phyloP scores from a whole-genome alignment of 2,329 filamentous ascomycete genomes.

The Verticillium alfalfae region DNA sequence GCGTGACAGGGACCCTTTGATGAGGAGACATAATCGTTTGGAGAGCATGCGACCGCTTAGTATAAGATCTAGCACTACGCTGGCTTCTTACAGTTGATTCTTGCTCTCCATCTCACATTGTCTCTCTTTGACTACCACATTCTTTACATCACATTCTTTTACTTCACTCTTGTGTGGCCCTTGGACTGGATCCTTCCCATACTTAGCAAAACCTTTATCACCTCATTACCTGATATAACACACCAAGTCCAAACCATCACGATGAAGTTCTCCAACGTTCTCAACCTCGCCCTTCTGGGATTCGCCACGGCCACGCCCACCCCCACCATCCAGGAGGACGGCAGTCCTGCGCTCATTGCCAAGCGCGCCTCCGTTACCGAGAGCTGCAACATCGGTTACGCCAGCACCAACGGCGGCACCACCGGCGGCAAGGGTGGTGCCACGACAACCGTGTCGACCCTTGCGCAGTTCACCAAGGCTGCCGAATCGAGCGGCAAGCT shows the following conservation, averaged over 20 bases:
- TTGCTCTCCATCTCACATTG: background rate
- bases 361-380: slow-evolving; percentile 30
- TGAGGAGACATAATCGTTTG: background rate
- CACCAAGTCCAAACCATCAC: background rate
- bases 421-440: slow-evolving; percentile 44
- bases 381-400: slow-evolving; percentile 27
- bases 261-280: slow-evolving; percentile 25
- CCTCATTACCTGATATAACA: background rate
- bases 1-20: background rate
- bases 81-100: background rate
- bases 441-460: slow-evolving; percentile 42
- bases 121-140: background rate
- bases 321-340: slow-evolving; percentile 19
- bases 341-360: slow-evolving; percentile 17
- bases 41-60: background rate
- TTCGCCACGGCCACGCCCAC: slow-evolving; percentile 22
- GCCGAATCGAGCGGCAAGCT: slow-evolving; percentile 35
- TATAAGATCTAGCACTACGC: background rate
- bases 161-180: background rate
- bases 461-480: slow-evolving; percentile 39
- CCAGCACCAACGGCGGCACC: slow-evolving; percentile 32
- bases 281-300: slow-evolving; percentile 19
- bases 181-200: background rate
- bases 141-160: background rate
- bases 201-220: background rate